Conservation (phyloP, 805 yeast genomes). For the Cyberlindnera maclurae region DNA sequence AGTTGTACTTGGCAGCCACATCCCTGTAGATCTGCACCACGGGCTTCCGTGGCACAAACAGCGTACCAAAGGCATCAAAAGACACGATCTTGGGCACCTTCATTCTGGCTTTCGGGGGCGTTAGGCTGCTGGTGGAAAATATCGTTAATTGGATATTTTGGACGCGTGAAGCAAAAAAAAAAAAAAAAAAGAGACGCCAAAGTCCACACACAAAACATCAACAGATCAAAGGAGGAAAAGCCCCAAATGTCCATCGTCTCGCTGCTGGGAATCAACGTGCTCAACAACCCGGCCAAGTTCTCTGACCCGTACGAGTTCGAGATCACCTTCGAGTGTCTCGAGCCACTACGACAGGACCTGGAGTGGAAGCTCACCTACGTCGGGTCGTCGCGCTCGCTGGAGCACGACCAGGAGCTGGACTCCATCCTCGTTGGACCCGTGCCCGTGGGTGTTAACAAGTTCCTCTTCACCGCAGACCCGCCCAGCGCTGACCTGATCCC, state of each 20-base stretch:
- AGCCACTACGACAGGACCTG: conserved; percentile 74
- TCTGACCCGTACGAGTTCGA: conserved; percentile 93
- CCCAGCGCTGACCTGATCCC: conserved; percentile 96
- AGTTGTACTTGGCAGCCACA: conserved; percentile 40
- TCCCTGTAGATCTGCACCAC: conserved; percentile 46
- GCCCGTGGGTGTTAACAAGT: conserved; percentile 94
- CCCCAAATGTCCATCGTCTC: conserved; percentile 86
- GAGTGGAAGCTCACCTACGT: conserved; percentile 98
- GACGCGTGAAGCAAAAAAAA: no score
- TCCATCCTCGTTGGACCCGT: conserved; percentile 97
- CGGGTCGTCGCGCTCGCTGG: conserved; percentile 89
- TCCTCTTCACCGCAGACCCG: conserved; percentile 89
- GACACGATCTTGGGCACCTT: conserved; percentile 37
- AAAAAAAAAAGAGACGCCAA: no score
- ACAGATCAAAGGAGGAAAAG: no score
- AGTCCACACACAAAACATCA: no score
- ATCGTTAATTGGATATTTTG: no score
- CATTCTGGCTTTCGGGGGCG: conserved; percentile 1
- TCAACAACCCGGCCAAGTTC: conserved; percentile 92
- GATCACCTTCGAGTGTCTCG: conserved; percentile 94
- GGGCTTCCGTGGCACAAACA: conserved; percentile 50
- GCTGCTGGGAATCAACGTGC: conserved; percentile 80
- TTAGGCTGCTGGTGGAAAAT: no score
- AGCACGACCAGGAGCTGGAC: conserved; percentile 95
- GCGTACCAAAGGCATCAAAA: conserved; percentile 63